Conservation (phyloP, 164 flowering plant species). For the Nymphaea colorata region DNA sequence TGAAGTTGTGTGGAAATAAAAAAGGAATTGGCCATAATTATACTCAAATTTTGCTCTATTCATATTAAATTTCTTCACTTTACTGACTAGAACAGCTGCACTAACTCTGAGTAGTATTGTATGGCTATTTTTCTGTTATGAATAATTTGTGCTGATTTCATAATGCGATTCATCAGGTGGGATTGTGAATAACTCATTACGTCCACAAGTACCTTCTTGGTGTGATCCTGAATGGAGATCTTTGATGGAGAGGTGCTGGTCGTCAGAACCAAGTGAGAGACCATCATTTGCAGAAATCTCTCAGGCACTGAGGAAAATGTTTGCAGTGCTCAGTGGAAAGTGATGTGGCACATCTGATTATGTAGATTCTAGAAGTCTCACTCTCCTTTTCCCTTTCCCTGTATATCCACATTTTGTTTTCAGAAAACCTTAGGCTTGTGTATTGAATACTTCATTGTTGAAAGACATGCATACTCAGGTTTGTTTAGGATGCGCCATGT, state of each 20-base stretch:
- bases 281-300: constrained; percentile 89
- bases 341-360: constrained; percentile 17
- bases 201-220: constrained; percentile 88
- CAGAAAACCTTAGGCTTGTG: constrained; percentile 13
- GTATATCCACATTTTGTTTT: constrained; percentile 12
- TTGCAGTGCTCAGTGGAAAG: constrained; percentile 80
- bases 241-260: constrained; percentile 94
- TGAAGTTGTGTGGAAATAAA: no score
- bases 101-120: no score
- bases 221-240: constrained; percentile 99
- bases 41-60: no score
- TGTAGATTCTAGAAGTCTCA: not conserved
- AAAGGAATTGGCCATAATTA: no score
- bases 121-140: no score
- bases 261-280: constrained; percentile 70
- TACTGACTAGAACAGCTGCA: no score
- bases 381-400: constrained; percentile 8
- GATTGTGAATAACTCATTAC: constrained; percentile 80
- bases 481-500: constrained; percentile 9
- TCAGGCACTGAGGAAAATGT: constrained; percentile 81
- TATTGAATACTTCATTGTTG: constrained; percentile 11
- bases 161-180: constrained; percentile 44
- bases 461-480: constrained; percentile 14
- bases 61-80: no score
- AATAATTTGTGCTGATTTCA: no score